Evolutionary conservation across 208 protist species (phyloP).

Genomic region (Acanthamoeba sp.): DNA sequence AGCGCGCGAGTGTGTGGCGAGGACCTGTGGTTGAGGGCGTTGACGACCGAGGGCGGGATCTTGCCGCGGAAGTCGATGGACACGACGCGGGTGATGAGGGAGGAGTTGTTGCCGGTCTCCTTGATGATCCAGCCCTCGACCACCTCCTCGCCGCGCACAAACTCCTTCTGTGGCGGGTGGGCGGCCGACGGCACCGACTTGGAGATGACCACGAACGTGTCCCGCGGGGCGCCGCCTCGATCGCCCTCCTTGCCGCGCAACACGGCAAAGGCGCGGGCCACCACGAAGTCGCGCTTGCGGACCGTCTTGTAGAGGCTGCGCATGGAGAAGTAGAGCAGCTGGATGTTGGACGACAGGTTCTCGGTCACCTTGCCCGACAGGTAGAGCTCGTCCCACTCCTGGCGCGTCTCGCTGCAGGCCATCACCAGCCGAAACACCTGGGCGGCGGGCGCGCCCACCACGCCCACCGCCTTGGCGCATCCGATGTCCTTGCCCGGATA

Average conservation of each 20-base stretch:
- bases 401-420: background rate
- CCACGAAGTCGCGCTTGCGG: slow-evolving; percentile 55
- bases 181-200: background rate
- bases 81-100: slow-evolving; percentile 2
- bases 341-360: slow-evolving; percentile 44
- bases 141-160: slow-evolving; percentile 33
- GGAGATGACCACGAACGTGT: slow-evolving; percentile 26
- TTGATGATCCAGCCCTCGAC: slow-evolving; percentile 61
- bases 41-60: slow-evolving; percentile 53
- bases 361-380: slow-evolving; percentile 44
- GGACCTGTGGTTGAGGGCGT: slow-evolving; percentile 24
- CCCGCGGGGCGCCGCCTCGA: background rate
- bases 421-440: slow-evolving; percentile 64
- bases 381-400: slow-evolving; percentile 72
- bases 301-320: slow-evolving; percentile 50
- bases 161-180: slow-evolving; percentile 34
- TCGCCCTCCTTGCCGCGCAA: background rate
- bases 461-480: slow-evolving; percentile 10
- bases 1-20: background rate
- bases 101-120: slow-evolving; percentile 36
- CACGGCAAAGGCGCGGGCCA: background rate
- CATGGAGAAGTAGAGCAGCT: slow-evolving; percentile 57
- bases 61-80: slow-evolving; percentile 43
- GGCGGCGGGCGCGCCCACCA: slow-evolving; percentile 32
- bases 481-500: slow-evolving; percentile 21